Evolutionary conservation across 805 yeast species (phyloP), one percentile per base, ranked within the genome.

Genomic region (Ogataea nitratoaversa): DNA sequence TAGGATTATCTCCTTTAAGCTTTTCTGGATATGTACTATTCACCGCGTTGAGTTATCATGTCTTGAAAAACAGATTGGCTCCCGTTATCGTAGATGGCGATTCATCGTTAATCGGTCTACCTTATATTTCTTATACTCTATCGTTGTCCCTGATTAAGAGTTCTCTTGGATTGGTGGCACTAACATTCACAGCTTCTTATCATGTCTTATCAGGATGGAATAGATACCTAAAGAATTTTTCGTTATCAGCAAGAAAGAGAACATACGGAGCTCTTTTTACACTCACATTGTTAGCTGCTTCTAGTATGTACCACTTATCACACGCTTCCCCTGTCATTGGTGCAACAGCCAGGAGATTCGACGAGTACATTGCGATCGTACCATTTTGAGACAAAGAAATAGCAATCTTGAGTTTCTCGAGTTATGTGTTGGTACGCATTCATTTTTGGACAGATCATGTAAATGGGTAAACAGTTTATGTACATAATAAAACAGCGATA

Each of bases 51-150:
- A 36, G 47, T 0, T 68, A 60, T 31, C 93, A 84, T 53, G 64
- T 65, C 14, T 42, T 60, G 11, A 68, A 71, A 32, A 66, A 72
- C 47, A 65, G 87, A 38, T 36, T 69, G 4, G 63, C 65, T 0
- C 89, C 91, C 0, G 20, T 66, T n/a, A 14, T 51, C 2, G 63
- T 78, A 1, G 84, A 81, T 42, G 89, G 87, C 1, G 91, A 83
- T 56, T 74, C 82, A 3, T 70, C 81, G 1, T 61, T 73, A 40
- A 59, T 84, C 17, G 70, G 65, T 32, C 59, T 84, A 32, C 71
- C 73, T 8, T 82, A 68, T 50, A 64, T 83, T 8, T 49, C 78
- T 0, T 70, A 71, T 44, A 51, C 66, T 2, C 38, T 72, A 9
- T 32, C 47, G 20, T 33, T 20, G 27, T 7, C 28, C 7, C 45